These are phyloP conservation scores for Beauveria australis DNA, from an alignment of 2,329 filamentous ascomycete species.

Conservation along the genomic window DNA sequence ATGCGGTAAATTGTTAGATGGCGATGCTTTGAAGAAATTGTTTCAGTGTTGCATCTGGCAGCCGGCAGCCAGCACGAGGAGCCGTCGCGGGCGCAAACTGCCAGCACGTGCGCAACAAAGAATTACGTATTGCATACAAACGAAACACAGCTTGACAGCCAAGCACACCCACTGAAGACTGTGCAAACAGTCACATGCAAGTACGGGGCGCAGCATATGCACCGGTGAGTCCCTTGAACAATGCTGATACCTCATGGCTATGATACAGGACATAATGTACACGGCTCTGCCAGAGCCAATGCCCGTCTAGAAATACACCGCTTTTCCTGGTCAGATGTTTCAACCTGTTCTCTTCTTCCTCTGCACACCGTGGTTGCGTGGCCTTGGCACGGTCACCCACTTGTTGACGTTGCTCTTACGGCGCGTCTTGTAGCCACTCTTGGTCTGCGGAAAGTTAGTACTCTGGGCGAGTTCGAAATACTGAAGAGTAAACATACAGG, in stretches of 20 bases:
- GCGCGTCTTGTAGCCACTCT: constrained; percentile 87
- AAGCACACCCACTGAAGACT: not conserved
- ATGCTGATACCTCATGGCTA: constrained; percentile 7
- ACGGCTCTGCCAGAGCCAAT: constrained; percentile 8
- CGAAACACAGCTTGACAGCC: not conserved
- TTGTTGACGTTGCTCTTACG: constrained; percentile 85
- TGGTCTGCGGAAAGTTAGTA: constrained; percentile 45
- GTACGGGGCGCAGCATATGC: not conserved
- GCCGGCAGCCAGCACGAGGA: not conserved
- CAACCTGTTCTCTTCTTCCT: constrained; percentile 46
- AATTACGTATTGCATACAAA: not conserved
- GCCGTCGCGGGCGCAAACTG: not conserved
- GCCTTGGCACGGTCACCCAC: constrained; percentile 75
- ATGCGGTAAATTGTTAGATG: not conserved
- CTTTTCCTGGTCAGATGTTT: not conserved
- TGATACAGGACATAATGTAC: constrained; percentile 11
- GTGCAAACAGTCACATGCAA: not conserved
- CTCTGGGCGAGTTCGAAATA: not conserved
- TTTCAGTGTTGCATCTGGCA: not conserved
- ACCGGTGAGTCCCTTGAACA: not conserved
- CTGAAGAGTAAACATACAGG: constrained; percentile 56
- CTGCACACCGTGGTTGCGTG: constrained; percentile 86
- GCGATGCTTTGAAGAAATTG: not conserved
- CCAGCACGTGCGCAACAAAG: not conserved
- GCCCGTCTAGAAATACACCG: constrained; percentile 7